Percentiles rank a stretch among this genome's conserved stretches.
phyloP scores from a whole-genome alignment of 2,329 filamentous ascomycete species.

The Pseudogymnoascus sp. region DNA sequence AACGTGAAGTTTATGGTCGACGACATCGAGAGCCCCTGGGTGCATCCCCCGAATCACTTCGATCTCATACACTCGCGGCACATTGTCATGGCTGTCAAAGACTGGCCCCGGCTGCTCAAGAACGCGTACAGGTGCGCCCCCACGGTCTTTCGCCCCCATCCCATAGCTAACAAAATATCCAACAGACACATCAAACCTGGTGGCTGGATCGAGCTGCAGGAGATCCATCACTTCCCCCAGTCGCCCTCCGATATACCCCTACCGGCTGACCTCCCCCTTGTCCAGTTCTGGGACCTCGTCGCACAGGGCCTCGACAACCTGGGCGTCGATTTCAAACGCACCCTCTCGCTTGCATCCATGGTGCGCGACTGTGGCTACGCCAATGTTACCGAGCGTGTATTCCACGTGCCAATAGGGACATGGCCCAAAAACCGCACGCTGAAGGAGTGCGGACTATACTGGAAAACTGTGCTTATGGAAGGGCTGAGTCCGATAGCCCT shows the following conservation, averaged over 20 bases:
- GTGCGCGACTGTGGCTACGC: conserved; percentile 43
- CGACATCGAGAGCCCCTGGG: conserved; percentile 48
- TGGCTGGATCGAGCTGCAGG: conserved; percentile 47
- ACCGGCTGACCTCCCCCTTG: conserved; percentile 33
- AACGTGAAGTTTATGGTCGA: conserved; percentile 49
- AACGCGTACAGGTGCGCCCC: conserved; percentile 37
- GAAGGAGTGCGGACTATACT: conserved; percentile 44
- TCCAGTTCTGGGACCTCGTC: conserved; percentile 40
- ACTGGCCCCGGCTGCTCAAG: conserved; percentile 43
- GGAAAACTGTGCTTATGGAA: conserved; percentile 41
- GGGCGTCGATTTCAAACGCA: conserved; percentile 39
- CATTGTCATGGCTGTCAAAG: conserved; percentile 45
- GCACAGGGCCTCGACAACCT: conserved; percentile 35
- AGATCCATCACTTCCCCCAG: conserved; percentile 42
- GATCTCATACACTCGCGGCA: conserved; percentile 54
- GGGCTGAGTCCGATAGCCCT: conserved; percentile 43
- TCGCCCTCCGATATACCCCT: conserved; percentile 34
- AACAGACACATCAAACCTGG: conserved; percentile 42
- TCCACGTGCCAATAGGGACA: conserved; percentile 45
- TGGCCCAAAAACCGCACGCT: conserved; percentile 44
- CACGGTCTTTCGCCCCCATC: background rate
- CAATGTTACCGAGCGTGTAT: conserved; percentile 41
- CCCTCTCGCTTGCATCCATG: conserved; percentile 33
- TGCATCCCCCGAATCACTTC: conserved; percentile 44
- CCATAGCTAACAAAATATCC: conserved; percentile 10